A percentile compares a stretch with the other conserved stretches of the same genome.
phyloP scores from a whole-genome alignment of 306 rosid species.

The Lathyrus sativus region DNA sequence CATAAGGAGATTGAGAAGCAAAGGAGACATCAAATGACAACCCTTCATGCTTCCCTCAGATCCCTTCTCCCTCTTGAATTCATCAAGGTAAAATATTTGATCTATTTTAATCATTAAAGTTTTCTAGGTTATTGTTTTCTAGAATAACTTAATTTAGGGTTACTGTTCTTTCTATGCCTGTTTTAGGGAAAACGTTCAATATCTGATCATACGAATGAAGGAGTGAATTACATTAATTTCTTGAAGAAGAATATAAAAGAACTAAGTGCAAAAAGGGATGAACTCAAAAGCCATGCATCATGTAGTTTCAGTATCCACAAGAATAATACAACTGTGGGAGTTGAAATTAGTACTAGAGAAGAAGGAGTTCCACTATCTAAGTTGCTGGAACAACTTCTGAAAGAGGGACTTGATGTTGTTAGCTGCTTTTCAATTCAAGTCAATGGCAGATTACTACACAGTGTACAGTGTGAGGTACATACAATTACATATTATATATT shows the following conservation, averaged over 20 bases:
- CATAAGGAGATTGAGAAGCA: conserved; percentile 68
- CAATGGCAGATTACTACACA: conserved; percentile 55
- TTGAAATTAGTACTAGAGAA: conserved; percentile 40
- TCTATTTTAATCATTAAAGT: neutral
- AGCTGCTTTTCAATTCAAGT: conserved; percentile 50
- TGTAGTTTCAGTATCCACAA: conserved; percentile 39
- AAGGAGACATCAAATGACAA: conserved; percentile 76
- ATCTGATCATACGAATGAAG: conserved; percentile 60
- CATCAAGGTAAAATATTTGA: conserved; percentile 44
- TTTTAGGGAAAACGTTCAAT: conserved; percentile 77
- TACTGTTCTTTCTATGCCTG: neutral
- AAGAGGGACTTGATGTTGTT: conserved; percentile 54
- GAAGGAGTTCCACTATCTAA: conserved; percentile 43
- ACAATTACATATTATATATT: conserved; percentile 14
- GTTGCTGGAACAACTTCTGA: conserved; percentile 43
- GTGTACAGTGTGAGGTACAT: conserved; percentile 56
- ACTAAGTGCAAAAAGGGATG: conserved; percentile 48
- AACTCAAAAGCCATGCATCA: conserved; percentile 24
- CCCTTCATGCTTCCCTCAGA: conserved; percentile 63
- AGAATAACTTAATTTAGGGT: conserved; percentile 5
- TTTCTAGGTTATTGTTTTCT: neutral
- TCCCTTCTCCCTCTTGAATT: conserved; percentile 53
- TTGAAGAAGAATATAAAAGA: conserved; percentile 50
- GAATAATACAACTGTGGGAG: conserved; percentile 44
- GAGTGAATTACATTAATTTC: conserved; percentile 61